Percentiles rank a stretch among this genome's conserved stretches.
Conservation (phyloP, 2,329 filamentous ascomycete species). For the Aspergillus sp. region DNA sequence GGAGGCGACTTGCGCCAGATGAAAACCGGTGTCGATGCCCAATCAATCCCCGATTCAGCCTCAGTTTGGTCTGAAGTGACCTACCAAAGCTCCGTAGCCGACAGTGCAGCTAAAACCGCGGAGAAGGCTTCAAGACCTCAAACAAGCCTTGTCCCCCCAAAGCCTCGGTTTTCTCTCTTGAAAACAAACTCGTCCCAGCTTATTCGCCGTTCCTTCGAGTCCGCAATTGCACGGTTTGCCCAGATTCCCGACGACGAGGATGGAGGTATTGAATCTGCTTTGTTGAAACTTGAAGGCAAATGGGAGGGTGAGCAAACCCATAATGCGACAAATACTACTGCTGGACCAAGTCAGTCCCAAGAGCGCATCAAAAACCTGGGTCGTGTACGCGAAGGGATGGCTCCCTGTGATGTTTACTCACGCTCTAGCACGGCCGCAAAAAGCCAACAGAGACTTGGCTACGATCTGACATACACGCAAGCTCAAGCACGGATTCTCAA, state of each 20-base stretch:
- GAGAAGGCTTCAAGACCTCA: constrained; percentile 24
- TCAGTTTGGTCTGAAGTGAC: constrained; percentile 40
- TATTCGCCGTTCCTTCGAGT: constrained; percentile 74
- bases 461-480: constrained; percentile 27
- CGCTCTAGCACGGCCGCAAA: constrained; percentile 18
- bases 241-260: constrained; percentile 86
- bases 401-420: neutral
- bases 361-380: neutral
- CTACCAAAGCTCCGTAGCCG: constrained; percentile 29
- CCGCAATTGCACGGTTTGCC: constrained; percentile 80
- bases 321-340: neutral
- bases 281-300: constrained; percentile 88
- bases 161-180: constrained; percentile 42
- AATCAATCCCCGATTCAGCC: constrained; percentile 39
- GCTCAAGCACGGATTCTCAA: constrained; percentile 27
- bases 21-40: constrained; percentile 63
- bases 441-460: constrained; percentile 26
- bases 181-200: constrained; percentile 58
- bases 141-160: constrained; percentile 30
- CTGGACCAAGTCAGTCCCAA: neutral
- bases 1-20: constrained; percentile 73
- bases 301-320: constrained; percentile 43
- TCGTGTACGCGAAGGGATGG: constrained; percentile 4
- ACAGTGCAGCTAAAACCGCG: constrained; percentile 18
- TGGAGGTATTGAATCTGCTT: constrained; percentile 86